Base-by-base conservation (phyloP, 23 red algal genomes). In the Gracilaria domingensis region DNA sequence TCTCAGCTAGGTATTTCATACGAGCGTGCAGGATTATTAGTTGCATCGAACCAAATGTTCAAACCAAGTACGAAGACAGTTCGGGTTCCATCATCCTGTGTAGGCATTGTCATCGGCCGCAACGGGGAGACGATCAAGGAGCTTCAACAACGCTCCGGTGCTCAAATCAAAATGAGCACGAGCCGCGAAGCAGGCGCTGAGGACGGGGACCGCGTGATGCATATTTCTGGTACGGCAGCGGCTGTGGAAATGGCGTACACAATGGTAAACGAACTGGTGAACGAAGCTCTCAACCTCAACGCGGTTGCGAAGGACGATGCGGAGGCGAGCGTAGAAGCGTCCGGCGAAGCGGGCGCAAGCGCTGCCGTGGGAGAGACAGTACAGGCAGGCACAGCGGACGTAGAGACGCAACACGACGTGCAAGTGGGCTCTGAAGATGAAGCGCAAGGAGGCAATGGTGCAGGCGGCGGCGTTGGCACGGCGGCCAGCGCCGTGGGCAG, bases 91-190 rank as follows among this genome's bases (percentile, higher is more conserved):
- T 80, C 84, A 0, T 57, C 54, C 20, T 82, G 69, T 44, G 90
- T 96, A 26, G 95, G 95, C 17, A 69, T 93, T 26, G 73, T 96
- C 12, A 96, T 96, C 66, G 95, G 95, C 37, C 91, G 91, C 62
- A 81, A 76, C 62, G 95, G 95, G 23, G 88, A 93, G 49, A 93
- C 95, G 7, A 96, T 96, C 34, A 60, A 69, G 42, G 82, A 86
- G 44, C 25, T 96, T 12, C 95, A 96, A 85, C 69, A 81, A 53
- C 88, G 95, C 16, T 84, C 88, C 28, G 84, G 90, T 23, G 95
- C 95, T 12, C 69, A 81, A 39, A 93, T 96, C 37, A 85, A 89
- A 57, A 88, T 96, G 3, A 89, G 75, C 17, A 66, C 95, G 26
- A 88, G 91, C 71, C 91, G 75, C n/a, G 79, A 93, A 33, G 88